Percentiles rank a stretch among this genome's conserved stretches.
Evolutionary conservation across 805 yeast species (phyloP).

Genomic region (Limtongia smithiae): DNA sequence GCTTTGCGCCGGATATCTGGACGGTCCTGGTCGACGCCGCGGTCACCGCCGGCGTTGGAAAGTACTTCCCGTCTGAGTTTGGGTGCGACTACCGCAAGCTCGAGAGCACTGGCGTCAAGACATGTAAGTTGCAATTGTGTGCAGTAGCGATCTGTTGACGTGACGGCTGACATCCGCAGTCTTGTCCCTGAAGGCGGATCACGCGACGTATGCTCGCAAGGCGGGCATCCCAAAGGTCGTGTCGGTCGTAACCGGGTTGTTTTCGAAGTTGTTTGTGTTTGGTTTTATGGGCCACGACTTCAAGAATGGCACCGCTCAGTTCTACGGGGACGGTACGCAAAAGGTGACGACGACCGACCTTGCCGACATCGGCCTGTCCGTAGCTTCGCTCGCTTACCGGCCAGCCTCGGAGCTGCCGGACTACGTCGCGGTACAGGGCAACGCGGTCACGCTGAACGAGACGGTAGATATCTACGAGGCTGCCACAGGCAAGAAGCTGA

Average conservation of each 20-base stretch:
- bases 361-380: conserved; percentile 31
- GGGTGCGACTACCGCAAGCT: conserved; percentile 44
- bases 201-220: conserved; percentile 24
- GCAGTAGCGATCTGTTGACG: not conserved
- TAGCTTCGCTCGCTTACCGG: conserved; percentile 30
- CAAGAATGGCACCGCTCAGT: conserved; percentile 12
- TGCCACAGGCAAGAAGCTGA: conserved; percentile 27
- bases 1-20: conserved; percentile 38
- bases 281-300: conserved; percentile 19
- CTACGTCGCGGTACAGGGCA: conserved; percentile 25
- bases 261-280: conserved; percentile 20
- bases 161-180: not conserved
- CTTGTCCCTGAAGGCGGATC: conserved; percentile 20
- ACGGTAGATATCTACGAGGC: conserved; percentile 26
- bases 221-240: conserved; percentile 32
- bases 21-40: conserved; percentile 40
- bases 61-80: conserved; percentile 60
- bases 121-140: conserved; percentile 1
- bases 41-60: conserved; percentile 44
- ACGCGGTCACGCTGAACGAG: conserved; percentile 20
- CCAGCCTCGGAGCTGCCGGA: conserved; percentile 31
- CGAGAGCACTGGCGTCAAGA: not conserved
- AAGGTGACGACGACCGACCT: conserved; percentile 26
- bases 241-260: conserved; percentile 29
- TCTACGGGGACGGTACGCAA: conserved; percentile 26